Evolutionary conservation across 192 early-diverging fungal species (phyloP), one percentile per base, ranked within the genome.

Genomic region (Paraglomus occultum): DNA sequence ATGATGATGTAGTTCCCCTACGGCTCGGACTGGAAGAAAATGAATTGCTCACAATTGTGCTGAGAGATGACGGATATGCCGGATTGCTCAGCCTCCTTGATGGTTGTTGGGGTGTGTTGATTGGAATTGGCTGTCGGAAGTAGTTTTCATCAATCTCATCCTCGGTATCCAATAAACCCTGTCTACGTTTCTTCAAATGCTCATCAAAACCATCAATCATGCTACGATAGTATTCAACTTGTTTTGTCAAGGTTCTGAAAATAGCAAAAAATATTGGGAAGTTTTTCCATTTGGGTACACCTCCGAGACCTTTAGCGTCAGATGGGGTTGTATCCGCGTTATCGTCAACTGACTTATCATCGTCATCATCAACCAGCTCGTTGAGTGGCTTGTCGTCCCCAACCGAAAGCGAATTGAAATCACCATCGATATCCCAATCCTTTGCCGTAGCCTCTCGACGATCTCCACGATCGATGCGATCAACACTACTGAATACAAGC

Each of bases 251-350:
- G 5, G 84, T 85, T 49, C 79, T 73, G 38, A 91, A 71, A 43
- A 88, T 82, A 2, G 88, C 89, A 71, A 89, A 87, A 45, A 92
- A 80, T 0, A 84, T 87, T 6, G 85, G 85, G 59, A 80, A 84
- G 6, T 78, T 79, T 60, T 79, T 82, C 61, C 84, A 87, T 5
- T 70, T 72, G 4, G 74, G 72, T 2, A 72, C 64, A 3, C 59
- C 67, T 38, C 71, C 60, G 60, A 76, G 70, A 6, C 71, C 47
- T 5, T 71, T 62, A 12, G 23, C 43, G 1, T 70, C 71, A 44
- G 73, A 74, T 14, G 31, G 67, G 60, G 23, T 74, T 63, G 68
- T 66, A 3, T 83, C 76, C 8, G 64, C 64, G 5, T 70, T 71
- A 52, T 71, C 76, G 51, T 74, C 77, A 49, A 79, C 46, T 6